Percentiles rank a stretch among this genome's conserved stretches.
Conservation (phyloP, 768 basidiomycete genomes). For the Gymnopilus dilepis region DNA sequence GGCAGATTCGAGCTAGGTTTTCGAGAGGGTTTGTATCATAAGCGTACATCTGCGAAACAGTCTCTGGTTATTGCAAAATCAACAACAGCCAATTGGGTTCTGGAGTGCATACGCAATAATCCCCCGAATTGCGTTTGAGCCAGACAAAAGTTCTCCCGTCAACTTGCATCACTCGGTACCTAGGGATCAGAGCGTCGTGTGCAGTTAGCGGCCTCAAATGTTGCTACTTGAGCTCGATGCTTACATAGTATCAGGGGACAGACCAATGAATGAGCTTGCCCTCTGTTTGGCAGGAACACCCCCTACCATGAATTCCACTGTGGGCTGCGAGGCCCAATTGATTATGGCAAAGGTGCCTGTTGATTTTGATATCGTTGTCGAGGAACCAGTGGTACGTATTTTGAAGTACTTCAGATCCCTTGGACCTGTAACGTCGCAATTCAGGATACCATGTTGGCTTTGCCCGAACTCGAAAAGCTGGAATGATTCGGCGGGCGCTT, state of each 20-base stretch:
- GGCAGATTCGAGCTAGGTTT: not conserved
- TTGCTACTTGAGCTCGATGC: not conserved
- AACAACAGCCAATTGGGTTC: no score
- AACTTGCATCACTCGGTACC: not conserved
- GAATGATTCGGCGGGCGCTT: slow-evolving; percentile 14
- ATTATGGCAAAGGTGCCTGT: slow-evolving; percentile 9
- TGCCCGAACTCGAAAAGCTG: slow-evolving; percentile 31
- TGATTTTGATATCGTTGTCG: slow-evolving; percentile 14
- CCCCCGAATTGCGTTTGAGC: not conserved
- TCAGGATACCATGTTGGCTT: slow-evolving; percentile 45
- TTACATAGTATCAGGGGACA: not conserved
- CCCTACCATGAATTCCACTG: not conserved
- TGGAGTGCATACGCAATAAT: not conserved
- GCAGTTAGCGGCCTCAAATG: not conserved
- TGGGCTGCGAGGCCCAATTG: slow-evolving; percentile 11
- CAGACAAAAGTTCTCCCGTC: not conserved
- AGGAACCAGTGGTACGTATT: slow-evolving; percentile 23
- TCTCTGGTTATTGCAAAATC: no score
- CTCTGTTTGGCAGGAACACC: not conserved
- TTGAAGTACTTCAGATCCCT: slow-evolving; percentile 48
- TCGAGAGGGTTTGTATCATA: not conserved
- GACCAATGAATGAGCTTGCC: not conserved
- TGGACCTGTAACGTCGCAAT: slow-evolving; percentile 50
- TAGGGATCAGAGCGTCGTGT: not conserved
- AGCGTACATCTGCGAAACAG: not conserved